phyloP scores from a whole-genome alignment of 2,329 filamentous ascomycete genomes.

The Chaetomium strumarium region DNA sequence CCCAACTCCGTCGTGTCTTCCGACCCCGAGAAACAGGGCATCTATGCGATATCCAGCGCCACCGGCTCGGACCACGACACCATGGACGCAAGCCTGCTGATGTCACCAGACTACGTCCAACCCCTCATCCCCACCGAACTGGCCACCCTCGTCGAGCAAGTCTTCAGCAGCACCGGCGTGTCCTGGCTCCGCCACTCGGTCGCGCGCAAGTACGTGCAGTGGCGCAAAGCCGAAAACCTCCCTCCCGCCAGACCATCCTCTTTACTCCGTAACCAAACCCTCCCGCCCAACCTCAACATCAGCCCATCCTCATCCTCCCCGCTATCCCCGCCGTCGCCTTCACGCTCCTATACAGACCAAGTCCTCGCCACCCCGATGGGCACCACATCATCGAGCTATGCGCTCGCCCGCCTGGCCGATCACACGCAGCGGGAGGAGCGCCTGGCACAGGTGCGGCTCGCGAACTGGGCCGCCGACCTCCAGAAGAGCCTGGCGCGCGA shows the following conservation, averaged over 20 bases:
- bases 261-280: neutral
- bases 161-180: conserved; percentile 74
- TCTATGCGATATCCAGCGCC: conserved; percentile 74
- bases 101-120: conserved; percentile 85
- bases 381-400: conserved; percentile 32
- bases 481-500: conserved; percentile 71
- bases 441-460: conserved; percentile 54
- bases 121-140: conserved; percentile 76
- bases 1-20: conserved; percentile 26
- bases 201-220: conserved; percentile 73
- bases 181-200: conserved; percentile 77
- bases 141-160: conserved; percentile 56
- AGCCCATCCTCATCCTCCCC: neutral
- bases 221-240: conserved; percentile 43
- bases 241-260: conserved; percentile 12
- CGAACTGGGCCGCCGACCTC: conserved; percentile 76
- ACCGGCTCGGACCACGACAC: conserved; percentile 66
- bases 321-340: neutral
- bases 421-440: conserved; percentile 31
- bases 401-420: conserved; percentile 54
- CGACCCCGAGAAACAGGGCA: conserved; percentile 31
- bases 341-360: conserved; percentile 2
- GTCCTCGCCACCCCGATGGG: conserved; percentile 22
- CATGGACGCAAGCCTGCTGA: conserved; percentile 89
- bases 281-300: neutral